Evolutionary conservation across 352 stramenopile species (phyloP).

Genomic region (Globisporangium spiculum): DNA sequence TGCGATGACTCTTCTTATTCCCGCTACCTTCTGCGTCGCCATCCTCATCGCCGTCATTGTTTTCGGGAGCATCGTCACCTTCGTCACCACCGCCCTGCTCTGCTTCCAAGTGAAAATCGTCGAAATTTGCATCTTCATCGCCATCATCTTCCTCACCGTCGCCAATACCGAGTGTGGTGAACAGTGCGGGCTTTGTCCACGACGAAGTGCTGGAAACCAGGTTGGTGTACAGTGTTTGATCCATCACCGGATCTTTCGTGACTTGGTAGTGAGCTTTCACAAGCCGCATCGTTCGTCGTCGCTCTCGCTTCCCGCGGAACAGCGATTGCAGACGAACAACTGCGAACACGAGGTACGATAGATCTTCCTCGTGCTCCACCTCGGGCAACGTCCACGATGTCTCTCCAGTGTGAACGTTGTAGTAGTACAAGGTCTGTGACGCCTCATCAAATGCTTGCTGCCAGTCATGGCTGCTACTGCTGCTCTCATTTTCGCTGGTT

Average conservation of each 20-base stretch:
- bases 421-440: constrained; percentile 71
- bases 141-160: constrained; percentile 21
- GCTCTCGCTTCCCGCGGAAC: constrained; percentile 35
- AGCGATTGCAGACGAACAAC: constrained; percentile 47
- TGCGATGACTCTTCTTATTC: constrained; percentile 17
- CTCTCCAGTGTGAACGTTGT: constrained; percentile 62
- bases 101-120: constrained; percentile 13
- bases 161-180: constrained; percentile 27
- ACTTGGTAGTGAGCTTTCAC: constrained; percentile 37
- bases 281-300: constrained; percentile 27
- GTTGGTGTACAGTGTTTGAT: constrained; percentile 50
- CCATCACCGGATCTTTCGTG: constrained; percentile 30
- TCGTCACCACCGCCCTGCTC: constrained; percentile 21
- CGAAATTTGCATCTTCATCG: constrained; percentile 12
- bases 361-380: constrained; percentile 24
- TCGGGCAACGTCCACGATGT: constrained; percentile 59
- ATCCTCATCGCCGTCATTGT: constrained; percentile 3
- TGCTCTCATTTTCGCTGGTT: constrained; percentile 21
- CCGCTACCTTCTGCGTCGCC: constrained; percentile 18
- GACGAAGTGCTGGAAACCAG: constrained; percentile 31
- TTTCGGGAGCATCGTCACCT: constrained; percentile 20
- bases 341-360: constrained; percentile 45
- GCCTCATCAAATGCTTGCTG: constrained; percentile 59
- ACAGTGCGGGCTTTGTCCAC: constrained; percentile 39
- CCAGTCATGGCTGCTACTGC: constrained; percentile 30